Percentiles rank a stretch among this genome's conserved stretches.
These are phyloP conservation scores for Ustilago crameri DNA, from an alignment of 1,284 basidiomycete species.

Conservation along the genomic window DNA sequence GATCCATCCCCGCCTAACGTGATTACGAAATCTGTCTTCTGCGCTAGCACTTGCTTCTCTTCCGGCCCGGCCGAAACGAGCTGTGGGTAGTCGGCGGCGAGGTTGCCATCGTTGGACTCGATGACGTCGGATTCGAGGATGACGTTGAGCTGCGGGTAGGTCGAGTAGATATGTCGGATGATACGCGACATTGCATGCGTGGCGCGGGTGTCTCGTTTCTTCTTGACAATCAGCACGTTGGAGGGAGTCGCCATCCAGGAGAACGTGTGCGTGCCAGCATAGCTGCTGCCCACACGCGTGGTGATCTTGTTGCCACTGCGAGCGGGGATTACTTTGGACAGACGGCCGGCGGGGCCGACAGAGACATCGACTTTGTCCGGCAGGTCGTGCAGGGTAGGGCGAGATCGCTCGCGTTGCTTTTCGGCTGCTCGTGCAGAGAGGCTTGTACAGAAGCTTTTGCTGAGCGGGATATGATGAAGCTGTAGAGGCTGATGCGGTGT, in stretches of 20 bases:
- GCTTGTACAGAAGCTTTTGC: not conserved
- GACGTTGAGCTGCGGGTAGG: slow-evolving; percentile 78
- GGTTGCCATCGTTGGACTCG: slow-evolving; percentile 74
- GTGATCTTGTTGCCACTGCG: slow-evolving; percentile 53
- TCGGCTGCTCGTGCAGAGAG: slow-evolving; percentile 14
- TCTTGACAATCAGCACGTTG: slow-evolving; percentile 71
- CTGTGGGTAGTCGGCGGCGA: slow-evolving; percentile 29
- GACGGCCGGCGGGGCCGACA: slow-evolving; percentile 55
- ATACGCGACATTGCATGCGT: slow-evolving; percentile 69
- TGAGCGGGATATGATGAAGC: no score
- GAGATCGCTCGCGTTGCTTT: slow-evolving; percentile 16
- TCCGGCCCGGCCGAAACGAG: slow-evolving; percentile 21
- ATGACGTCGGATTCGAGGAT: slow-evolving; percentile 77
- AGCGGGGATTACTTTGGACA: slow-evolving; percentile 53
- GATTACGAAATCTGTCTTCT: slow-evolving; percentile 78
- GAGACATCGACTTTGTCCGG: slow-evolving; percentile 58
- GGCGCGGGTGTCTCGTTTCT: slow-evolving; percentile 70
- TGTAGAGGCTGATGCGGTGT: no score
- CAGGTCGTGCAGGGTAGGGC: slow-evolving; percentile 29
- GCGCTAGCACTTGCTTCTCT: slow-evolving; percentile 37
- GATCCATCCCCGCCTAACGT: slow-evolving; percentile 96
- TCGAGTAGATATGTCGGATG: slow-evolving; percentile 58
- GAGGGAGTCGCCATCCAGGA: slow-evolving; percentile 64
- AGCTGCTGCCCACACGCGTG: slow-evolving; percentile 57
- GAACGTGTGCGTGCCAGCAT: slow-evolving; percentile 65